Base-by-base conservation (phyloP, 345 rosid species). In the Conringia planisiliqua region DNA sequence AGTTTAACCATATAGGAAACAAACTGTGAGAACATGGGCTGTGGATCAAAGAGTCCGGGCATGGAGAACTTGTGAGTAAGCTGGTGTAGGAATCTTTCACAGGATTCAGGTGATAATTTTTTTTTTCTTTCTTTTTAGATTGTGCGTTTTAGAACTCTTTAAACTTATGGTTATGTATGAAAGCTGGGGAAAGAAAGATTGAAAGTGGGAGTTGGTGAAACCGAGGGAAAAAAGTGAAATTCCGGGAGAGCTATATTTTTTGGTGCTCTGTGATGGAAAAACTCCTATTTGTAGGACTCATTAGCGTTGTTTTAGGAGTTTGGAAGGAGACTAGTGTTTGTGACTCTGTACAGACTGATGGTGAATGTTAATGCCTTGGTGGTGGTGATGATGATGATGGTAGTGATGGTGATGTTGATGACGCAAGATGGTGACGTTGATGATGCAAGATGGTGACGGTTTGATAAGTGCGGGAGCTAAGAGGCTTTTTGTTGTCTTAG, bases 241-340 rank as follows among this genome's bases (percentile, higher is more conserved):
- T 79, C 82, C 75, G 47, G 82, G 79, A 84, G 88, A 83, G 87
- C 85, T 81, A 75, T 85, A 74, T 82, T 85, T 84, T 86, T 84
- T 80, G 85, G 62, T 84, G 88, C 88, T 82, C 89, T 81, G 76
- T 52, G 82, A 66, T 74, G 89, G 42, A 78, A 12, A 32, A 81
- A 70, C 76, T 71, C 66, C 64, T 62, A 65, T 26, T 2, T 38
- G 68, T 75, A 60, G 75, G 70, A 62, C 47, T 59, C 64, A 18
- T 14, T 33, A 70, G 71, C 61, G 74, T 60, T 50, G 74, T 60
- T 50, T 48, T 68, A 75, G 74, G 69, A 51, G 71, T 63, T 77
- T 76, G 75, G 80, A 57, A 64, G 75, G 66, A 56, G 46, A 56
- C 27, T 63, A 56, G 76, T 69, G 74, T 70, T 63, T 64, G 75